Base-by-base conservation (phyloP, 352 stramenopile species). In the Phytophthora citricola region DNA sequence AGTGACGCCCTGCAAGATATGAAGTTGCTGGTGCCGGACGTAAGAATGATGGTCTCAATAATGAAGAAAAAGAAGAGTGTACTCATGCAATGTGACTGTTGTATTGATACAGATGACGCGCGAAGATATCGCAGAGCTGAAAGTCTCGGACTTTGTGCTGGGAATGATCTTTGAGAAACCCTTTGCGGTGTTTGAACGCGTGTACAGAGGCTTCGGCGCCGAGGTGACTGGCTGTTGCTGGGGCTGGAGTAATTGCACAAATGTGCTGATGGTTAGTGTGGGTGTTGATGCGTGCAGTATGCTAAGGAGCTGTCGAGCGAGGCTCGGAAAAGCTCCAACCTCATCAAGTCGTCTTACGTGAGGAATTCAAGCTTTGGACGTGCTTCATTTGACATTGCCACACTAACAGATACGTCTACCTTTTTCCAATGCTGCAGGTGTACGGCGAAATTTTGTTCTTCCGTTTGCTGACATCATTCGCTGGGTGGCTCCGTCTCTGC, bases 401-500 rank as follows among this genome's bases (percentile, higher is more conserved):
- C 24, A 26, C 24, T 26, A 26, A 26, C 24, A 26, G 8, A 31
- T 5, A 31, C 27, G 27, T 31, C 27, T 7, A 9, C 7, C 7
- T 11, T 32, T 32, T 32, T 11, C 6, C 29, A 3, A 7, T 59
- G 27, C 7, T 27, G 36, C 61, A 95, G 87, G 81, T 94, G 41
- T 95, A 94, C 45, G 88, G 88, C 15, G 88, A 95, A 61, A 93
- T 95, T 47, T 39, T 83, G 29, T 95, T 95, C 59, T 94, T 95
- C 49, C 85, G 15, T 95, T 95, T 59, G 88, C 83, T 1, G 79
- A 93, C 22, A 79, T 83, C 6, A 81, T 95, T 29, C 78, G 78
- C 27, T 92, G 66, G 59, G 69, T 94, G 29, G 79, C 81, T 14
- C 73, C 85, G 4, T 81, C 63, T 7, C 73, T 95, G 11, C 85